Conservation (phyloP, 176 grass and related monocot genomes). For the Carex scoparia region DNA sequence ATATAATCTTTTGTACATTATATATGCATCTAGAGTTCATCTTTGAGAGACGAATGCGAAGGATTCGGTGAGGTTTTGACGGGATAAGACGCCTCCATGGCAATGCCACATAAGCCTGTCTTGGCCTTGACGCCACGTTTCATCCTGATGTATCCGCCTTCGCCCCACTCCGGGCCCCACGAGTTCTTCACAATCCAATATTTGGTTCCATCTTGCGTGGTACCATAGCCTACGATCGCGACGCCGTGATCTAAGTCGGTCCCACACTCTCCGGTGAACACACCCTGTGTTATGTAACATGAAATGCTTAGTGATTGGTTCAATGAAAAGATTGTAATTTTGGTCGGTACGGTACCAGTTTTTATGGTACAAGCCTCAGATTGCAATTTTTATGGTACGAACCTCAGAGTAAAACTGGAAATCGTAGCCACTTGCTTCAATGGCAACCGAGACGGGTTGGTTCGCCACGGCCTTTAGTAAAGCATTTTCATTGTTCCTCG, state of each 20-base stretch:
- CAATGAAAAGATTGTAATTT: neutral
- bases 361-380: conserved; percentile 44
- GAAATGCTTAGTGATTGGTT: neutral
- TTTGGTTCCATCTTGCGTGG: conserved; percentile 31
- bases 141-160: conserved; percentile 69
- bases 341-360: neutral
- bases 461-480: conserved; percentile 51
- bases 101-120: conserved; percentile 52
- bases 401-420: conserved; percentile 92
- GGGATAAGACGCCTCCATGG: conserved; percentile 67
- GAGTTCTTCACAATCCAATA: conserved; percentile 85
- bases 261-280: conserved; percentile 55
- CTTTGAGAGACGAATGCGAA: neutral
- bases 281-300: conserved; percentile 34
- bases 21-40: conserved; percentile 25
- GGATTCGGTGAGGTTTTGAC: conserved; percentile 32
- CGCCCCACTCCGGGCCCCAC: conserved; percentile 59
- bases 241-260: conserved; percentile 67
- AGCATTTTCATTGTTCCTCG: conserved; percentile 39
- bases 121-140: conserved; percentile 21
- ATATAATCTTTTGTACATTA: neutral
- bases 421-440: conserved; percentile 44
- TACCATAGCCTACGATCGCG: conserved; percentile 41
- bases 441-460: conserved; percentile 61
- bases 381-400: neutral